Conservation (phyloP, 768 basidiomycete species). For the Fomitopsis serialis region DNA sequence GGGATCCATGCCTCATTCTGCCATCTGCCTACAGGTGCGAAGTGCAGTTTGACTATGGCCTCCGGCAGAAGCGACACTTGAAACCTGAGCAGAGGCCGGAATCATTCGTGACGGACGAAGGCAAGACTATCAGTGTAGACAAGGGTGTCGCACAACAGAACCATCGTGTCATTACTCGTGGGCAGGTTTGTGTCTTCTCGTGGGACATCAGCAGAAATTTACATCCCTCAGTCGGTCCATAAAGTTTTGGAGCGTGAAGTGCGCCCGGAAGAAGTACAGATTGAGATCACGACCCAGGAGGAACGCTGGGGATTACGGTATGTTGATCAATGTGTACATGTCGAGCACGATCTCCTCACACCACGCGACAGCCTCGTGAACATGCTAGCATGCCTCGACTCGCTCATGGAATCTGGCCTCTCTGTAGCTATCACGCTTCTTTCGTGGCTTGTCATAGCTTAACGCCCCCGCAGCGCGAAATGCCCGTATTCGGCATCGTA, state of each 20-base stretch:
- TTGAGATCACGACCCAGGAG: slow-evolving; percentile 50
- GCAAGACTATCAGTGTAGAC: slow-evolving; percentile 55
- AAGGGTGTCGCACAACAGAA: slow-evolving; percentile 47
- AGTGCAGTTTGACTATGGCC: slow-evolving; percentile 71
- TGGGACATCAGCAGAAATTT: background rate
- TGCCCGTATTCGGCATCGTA: slow-evolving; percentile 78
- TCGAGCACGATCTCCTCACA: background rate
- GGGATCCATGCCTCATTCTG: background rate
- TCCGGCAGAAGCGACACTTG: slow-evolving; percentile 50
- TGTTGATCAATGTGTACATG: slow-evolving; percentile 9
- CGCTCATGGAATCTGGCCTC: slow-evolving; percentile 40
- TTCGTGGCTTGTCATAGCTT: background rate
- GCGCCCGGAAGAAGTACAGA: slow-evolving; percentile 46
- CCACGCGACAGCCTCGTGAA: slow-evolving; percentile 55
- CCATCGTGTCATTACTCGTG: slow-evolving; percentile 47
- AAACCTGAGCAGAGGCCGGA: slow-evolving; percentile 47
- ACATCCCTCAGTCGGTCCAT: slow-evolving; percentile 63
- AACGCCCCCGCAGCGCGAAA: slow-evolving; percentile 53
- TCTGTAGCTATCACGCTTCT: slow-evolving; percentile 37
- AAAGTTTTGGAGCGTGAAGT: slow-evolving; percentile 73
- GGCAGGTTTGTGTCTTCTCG: slow-evolving; percentile 35
- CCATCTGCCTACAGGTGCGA: slow-evolving; percentile 54
- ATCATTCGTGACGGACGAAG: slow-evolving; percentile 49
- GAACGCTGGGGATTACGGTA: slow-evolving; percentile 79
- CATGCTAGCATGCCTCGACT: slow-evolving; percentile 61